phyloP scores from a whole-genome alignment of 2,329 filamentous ascomycete species.

The Cladophialophora yegresii region DNA sequence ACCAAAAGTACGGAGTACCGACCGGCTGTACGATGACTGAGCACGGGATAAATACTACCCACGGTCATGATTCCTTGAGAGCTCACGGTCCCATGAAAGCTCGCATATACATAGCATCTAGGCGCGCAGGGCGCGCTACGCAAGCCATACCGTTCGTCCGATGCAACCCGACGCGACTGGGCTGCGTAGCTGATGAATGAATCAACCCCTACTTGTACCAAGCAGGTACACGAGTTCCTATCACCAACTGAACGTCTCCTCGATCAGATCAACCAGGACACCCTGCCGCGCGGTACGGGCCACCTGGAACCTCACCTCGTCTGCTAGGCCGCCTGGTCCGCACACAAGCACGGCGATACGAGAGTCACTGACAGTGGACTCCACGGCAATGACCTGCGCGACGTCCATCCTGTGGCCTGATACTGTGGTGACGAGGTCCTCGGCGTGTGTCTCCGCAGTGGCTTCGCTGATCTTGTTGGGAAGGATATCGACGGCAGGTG shows the following conservation, averaged over 20 bases:
- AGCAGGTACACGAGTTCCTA: too few species aligned
- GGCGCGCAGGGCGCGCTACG: too few species aligned
- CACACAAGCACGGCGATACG: conserved; percentile 44
- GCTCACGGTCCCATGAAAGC: too few species aligned
- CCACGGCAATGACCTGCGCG: neutral
- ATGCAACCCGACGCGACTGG: too few species aligned
- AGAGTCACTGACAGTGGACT: neutral
- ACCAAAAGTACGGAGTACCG: too few species aligned
- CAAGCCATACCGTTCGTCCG: too few species aligned
- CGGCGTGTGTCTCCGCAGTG: neutral
- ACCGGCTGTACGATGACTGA: too few species aligned
- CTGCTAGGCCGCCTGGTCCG: conserved; percentile 43
- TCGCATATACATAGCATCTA: too few species aligned
- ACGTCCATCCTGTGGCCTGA: neutral
- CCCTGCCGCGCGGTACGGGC: conserved; percentile 39
- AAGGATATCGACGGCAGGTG: neutral
- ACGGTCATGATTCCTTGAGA: too few species aligned
- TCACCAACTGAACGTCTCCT: conserved; percentile 45
- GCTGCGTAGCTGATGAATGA: too few species aligned
- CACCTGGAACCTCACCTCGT: conserved; percentile 41
- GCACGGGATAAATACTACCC: too few species aligned
- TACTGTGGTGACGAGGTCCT: neutral
- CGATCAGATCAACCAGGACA: conserved; percentile 42
- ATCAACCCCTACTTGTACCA: too few species aligned
- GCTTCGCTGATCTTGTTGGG: neutral